Conservation (phyloP, 2,329 filamentous ascomycete genomes). For the Teratosphaeriaceae sp. region DNA sequence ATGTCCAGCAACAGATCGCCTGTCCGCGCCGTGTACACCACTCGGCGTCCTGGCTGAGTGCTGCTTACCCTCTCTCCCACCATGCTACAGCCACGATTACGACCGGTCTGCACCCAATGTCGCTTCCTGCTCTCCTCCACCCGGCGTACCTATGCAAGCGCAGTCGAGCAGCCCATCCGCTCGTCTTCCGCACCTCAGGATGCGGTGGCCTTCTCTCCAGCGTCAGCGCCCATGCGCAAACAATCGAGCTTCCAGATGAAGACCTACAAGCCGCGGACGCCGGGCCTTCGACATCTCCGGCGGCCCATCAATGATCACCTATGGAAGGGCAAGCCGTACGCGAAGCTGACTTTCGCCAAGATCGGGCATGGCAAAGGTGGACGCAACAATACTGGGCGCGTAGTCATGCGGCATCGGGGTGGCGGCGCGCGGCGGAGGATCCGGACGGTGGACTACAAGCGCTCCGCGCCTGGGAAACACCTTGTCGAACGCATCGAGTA, state of each 20-base stretch:
- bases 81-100: constrained; percentile 64
- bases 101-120: constrained; percentile 44
- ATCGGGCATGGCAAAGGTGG: constrained; percentile 91
- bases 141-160: constrained; percentile 50
- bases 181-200: constrained; percentile 20
- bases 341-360: constrained; percentile 81
- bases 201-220: constrained; percentile 23
- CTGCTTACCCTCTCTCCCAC: too few species aligned
- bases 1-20: too few species aligned
- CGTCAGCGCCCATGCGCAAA: constrained; percentile 24
- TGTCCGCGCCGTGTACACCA: too few species aligned
- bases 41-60: too few species aligned
- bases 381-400: constrained; percentile 75
- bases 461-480: constrained; percentile 72
- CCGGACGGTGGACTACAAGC: constrained; percentile 81
- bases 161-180: constrained; percentile 30
- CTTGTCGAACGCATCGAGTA: constrained; percentile 92
- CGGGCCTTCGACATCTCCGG: constrained; percentile 84
- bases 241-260: constrained; percentile 51
- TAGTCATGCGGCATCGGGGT: constrained; percentile 87
- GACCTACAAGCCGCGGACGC: constrained; percentile 89
- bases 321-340: constrained; percentile 83
- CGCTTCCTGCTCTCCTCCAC: constrained; percentile 40
- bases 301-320: constrained; percentile 93
- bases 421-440: constrained; percentile 90